phyloP scores from a whole-genome alignment of 768 basidiomycete species.

The Boletus fagicola region DNA sequence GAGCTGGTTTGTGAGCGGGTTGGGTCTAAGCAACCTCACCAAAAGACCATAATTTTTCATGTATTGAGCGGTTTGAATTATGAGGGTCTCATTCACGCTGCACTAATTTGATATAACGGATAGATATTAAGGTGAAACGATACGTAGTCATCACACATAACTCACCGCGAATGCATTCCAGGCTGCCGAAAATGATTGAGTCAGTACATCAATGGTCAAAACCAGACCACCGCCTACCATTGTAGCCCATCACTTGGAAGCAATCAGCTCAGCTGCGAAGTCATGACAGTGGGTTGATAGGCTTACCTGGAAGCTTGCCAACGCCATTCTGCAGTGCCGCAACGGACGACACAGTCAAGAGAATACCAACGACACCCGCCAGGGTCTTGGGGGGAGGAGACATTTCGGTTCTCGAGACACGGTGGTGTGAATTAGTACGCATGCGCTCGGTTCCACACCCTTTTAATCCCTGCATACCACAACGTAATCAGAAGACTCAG shows the following conservation, averaged over 20 bases:
- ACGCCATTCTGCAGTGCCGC: constrained; percentile 30
- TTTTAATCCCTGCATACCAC: constrained; percentile 13
- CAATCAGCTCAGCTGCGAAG: constrained; percentile 3
- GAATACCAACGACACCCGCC: constrained; percentile 7
- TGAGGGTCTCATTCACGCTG: constrained; percentile 51
- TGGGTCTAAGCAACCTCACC: constrained; percentile 28
- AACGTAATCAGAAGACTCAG: neutral
- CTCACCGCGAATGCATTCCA: constrained; percentile 66
- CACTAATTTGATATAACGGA: constrained; percentile 39
- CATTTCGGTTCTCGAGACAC: constrained; percentile 8
- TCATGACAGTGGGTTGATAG: neutral
- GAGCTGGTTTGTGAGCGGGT: neutral
- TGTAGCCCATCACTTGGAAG: constrained; percentile 32
- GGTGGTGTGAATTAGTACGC: neutral
- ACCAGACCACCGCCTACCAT: constrained; percentile 19
- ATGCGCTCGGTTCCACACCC: neutral
- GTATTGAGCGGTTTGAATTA: constrained; percentile 48
- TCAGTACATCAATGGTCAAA: constrained; percentile 3
- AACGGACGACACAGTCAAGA: constrained; percentile 12
- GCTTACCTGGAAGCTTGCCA: constrained; percentile 32
- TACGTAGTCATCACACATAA: neutral
- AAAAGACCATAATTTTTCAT: constrained; percentile 53
- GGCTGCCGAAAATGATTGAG: constrained; percentile 35
- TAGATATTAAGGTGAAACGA: neutral
- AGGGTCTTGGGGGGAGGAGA: constrained; percentile 6